Evolutionary conservation across 768 basidiomycete genomes (phyloP), one percentile per base, ranked within the genome.

Genomic region (Dictyophora rubrovolvata): DNA sequence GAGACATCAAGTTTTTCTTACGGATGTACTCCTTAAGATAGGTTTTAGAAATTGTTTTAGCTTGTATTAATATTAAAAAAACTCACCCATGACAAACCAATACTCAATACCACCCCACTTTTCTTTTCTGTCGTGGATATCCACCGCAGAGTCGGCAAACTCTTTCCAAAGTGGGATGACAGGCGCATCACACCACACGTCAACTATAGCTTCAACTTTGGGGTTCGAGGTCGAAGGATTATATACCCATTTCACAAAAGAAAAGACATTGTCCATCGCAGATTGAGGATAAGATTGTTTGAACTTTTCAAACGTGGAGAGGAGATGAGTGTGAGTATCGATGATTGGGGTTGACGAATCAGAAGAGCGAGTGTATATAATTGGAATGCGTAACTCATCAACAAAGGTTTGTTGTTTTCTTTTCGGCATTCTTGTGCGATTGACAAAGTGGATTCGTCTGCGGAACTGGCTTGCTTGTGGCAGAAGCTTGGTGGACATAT

Each of bases 111-210:
- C 85, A 20, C 76, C 79, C 89, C 89, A 91, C 48, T 75, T 73
- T 1, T 66, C 66, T 35, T 66, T 64, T 61, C 81, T 71, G 53
- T 79, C 78, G 56, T 79, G 74, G 33, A 70, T 68, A 0, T 73
- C 75, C 60, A 84, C 28, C 1, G 87, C 86, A 1, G 84, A 81
- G 69, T 89, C 85, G 0, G 89, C 89, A 48, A 88, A 74, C 61
- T 85, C 85, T 64, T 74, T 79, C 88, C 88, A 91, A 7, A 74
- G 18, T 1, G 56, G 61, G 61, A 73, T 73, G 14, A 89, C 81
- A 0, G 89, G 86, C 0, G 86, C 86, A 65, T 92, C 91, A 63
- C 91, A 93, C 86, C 88, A 93, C 1, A 93, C 91, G 63, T 93
- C 91, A 6, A 93, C 82, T 55, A 93, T 76, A 5, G 83, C 78